Base-by-base conservation (phyloP, 345 rosid species). In the Eucalyptus guilfoylei region DNA sequence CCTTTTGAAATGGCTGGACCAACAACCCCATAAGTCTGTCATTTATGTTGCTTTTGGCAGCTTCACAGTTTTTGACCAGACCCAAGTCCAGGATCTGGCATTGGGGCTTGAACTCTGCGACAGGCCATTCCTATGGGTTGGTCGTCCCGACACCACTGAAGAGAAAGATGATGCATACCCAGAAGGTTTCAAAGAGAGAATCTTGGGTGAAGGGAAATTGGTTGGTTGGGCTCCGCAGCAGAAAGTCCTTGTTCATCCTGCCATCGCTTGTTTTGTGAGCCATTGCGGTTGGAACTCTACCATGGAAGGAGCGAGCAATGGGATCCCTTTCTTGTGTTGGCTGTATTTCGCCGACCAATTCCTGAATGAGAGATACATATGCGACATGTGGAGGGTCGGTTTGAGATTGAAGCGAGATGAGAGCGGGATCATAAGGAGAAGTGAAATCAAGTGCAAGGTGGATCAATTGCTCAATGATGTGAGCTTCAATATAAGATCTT, bases 211-310 rank as follows among this genome's bases (percentile, higher is more conserved):
- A 26, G 91, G 91, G 17, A 90, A 89, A 80, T 30, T 90, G 47
- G 92, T 91, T 10, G 49, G 88, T 44, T 92, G 92, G 93, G 88
- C 88, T 37, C 86, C 91, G 12, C 93, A 92, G 49, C 87, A 88
- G 60, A 89, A 87, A 54, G 91, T 90, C 49, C 87, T 90, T 11
- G 50, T 83, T 13, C 92, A 92, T 64, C 90, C 90, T 17, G 48
- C 92, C 11, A 62, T 90, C 14, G 90, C 69, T 26, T 92, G 92
- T 80, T 92, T 90, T 54, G 52, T 90, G 76, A 95, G 95, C 90
- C 96, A 94, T 80, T 94, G 95, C 34, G 96, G 96, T 40, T 95
- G 96, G 97, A 95, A 94, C 87, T 95, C 97, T 42, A 91, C 93
- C 60, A 64, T 95, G 83, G 96, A 96, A 90, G 94, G 94, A n/a